phyloP scores from a whole-genome alignment of 305 asterid genomes.

The Fraxinus dipetala region DNA sequence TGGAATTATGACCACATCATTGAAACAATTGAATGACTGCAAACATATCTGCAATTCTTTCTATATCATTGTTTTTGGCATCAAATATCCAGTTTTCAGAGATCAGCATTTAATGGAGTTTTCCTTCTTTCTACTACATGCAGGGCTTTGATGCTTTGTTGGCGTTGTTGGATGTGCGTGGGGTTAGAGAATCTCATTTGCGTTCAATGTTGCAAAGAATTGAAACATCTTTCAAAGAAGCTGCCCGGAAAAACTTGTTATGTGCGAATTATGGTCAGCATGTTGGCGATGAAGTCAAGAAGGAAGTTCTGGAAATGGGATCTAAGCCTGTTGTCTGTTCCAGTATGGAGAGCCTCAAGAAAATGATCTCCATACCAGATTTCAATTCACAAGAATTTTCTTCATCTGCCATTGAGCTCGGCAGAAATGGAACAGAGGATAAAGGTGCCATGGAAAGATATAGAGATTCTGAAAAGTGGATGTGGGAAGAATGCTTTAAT shows the following conservation, averaged over 20 bases:
- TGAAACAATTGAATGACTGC: background rate
- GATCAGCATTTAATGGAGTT: background rate
- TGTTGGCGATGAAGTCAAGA: conserved; percentile 25
- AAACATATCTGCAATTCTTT: background rate
- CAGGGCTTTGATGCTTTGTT: conserved; percentile 77
- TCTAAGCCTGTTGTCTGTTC: conserved; percentile 25
- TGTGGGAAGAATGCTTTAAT: conserved; percentile 64
- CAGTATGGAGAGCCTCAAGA: conserved; percentile 29
- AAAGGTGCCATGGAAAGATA: conserved; percentile 39
- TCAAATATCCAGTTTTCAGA: background rate
- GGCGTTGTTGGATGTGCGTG: conserved; percentile 81
- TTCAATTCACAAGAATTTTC: conserved; percentile 30
- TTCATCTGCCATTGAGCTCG: conserved; percentile 27
- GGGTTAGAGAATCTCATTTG: conserved; percentile 79
- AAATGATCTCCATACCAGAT: conserved; percentile 19
- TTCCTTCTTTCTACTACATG: conserved; percentile 21
- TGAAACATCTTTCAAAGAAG: conserved; percentile 60
- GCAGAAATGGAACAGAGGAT: conserved; percentile 36
- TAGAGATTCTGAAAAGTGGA: conserved; percentile 65
- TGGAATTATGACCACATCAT: background rate
- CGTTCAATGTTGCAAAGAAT: conserved; percentile 71
- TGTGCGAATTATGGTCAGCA: conserved; percentile 18
- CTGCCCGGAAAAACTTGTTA: conserved; percentile 35
- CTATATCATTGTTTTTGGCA: background rate
- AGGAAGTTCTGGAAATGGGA: conserved; percentile 31